These are phyloP conservation scores for Leccinum fibrillosum DNA, from an alignment of 768 basidiomycete genomes.

Conservation along the genomic window DNA sequence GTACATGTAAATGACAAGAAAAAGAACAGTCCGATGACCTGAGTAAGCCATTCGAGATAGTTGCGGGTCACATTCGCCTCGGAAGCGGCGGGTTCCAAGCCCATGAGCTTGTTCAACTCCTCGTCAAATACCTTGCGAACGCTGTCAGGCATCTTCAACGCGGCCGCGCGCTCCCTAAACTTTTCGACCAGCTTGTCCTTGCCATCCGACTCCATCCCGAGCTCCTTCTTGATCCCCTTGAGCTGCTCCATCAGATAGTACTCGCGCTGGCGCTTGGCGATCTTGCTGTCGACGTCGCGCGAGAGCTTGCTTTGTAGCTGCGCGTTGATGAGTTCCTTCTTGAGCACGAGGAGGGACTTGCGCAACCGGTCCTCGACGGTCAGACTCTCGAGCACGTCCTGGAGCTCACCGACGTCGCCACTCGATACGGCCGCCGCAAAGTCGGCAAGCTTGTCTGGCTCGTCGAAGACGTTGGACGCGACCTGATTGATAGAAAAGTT, in stretches of 20 bases:
- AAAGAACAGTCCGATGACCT: slow-evolving; percentile 39
- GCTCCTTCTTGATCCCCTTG: slow-evolving; percentile 93
- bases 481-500: slow-evolving; percentile 94
- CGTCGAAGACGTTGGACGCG: slow-evolving; percentile 92
- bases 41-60: slow-evolving; percentile 91
- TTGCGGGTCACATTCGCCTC: slow-evolving; percentile 94
- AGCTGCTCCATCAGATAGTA: slow-evolving; percentile 97
- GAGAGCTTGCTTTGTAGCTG: slow-evolving; percentile 92
- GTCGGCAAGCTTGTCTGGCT: slow-evolving; percentile 95
- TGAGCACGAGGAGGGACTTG: slow-evolving; percentile 87
- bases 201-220: slow-evolving; percentile 92
- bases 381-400: slow-evolving; percentile 87
- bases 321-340: slow-evolving; percentile 97
- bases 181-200: slow-evolving; percentile 94
- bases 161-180: slow-evolving; percentile 80
- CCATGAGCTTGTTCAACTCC: slow-evolving; percentile 85
- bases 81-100: slow-evolving; percentile 85
- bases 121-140: slow-evolving; percentile 96
- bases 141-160: slow-evolving; percentile 82
- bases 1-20: neutral
- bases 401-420: slow-evolving; percentile 89
- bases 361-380: slow-evolving; percentile 85
- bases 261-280: slow-evolving; percentile 90
- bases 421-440: slow-evolving; percentile 95
- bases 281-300: slow-evolving; percentile 91